Base-by-base conservation (phyloP, 345 rosid species). In the Bruguiera sexangula region DNA sequence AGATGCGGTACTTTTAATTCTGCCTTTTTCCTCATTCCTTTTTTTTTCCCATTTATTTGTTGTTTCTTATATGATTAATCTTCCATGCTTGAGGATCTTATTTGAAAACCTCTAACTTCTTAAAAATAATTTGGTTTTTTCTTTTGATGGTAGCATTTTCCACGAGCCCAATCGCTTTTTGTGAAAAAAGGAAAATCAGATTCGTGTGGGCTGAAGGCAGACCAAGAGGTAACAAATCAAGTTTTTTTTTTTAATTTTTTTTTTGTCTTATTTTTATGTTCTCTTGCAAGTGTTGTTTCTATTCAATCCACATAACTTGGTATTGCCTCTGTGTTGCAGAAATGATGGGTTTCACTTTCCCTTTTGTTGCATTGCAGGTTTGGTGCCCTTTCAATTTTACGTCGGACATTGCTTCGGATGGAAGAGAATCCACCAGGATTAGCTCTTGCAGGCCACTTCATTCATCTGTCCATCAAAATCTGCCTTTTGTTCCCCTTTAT, bases 321-420 rank as follows among this genome's bases (percentile, higher is more conserved):
- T 13, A 43, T 43, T 43, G 50, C 5, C 50, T 43, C 50, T 43
- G 50, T 24, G 3, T n/a, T 22, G 63, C 20, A 21, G 36, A 24
- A 34, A 46, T 59, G 48, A 53, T 55, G n/a, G 22, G 29, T 66
- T 8, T 26, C 63, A 51, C 19, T 13, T 48, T 63, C 37, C 24
- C 20, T 50, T 43, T 16, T 34, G 39, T 68, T 78, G 75, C 21
- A 7, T 73, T 21, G 68, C 59, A 89, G 94, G 87, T 81, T 50
- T 92, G 94, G 96, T 85, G 73, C 9, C 96, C 96, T 8, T 86
- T 89, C 78, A 67, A 58, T 62, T 78, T 86, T 60, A 76, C 72
- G 74, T 60, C 76, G 34, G 91, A 86, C 67, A 66, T 65, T 75
- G 80, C 71, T 67, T 68, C 48, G 37, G 70, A 56, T 32, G 89